Percentiles rank a stretch among this genome's conserved stretches.
These are phyloP conservation scores for Aspergillus hancockii DNA, from an alignment of 495 filamentous ascomycete species.

Conservation along the genomic window DNA sequence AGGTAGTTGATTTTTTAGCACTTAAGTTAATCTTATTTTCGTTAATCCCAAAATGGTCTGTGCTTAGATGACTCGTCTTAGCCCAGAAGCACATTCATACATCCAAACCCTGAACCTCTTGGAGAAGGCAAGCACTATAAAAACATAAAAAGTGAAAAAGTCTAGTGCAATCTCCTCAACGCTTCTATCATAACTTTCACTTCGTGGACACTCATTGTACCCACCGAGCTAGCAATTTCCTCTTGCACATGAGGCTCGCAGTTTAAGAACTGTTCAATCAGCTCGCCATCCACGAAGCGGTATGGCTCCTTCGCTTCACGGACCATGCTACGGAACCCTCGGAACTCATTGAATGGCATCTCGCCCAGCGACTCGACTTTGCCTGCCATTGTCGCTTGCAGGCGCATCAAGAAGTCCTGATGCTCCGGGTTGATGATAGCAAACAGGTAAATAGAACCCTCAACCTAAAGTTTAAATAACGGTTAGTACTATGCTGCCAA, in stretches of 20 bases:
- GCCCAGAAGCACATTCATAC: background rate
- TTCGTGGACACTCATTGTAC: slow-evolving; percentile 61
- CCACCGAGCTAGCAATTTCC: slow-evolving; percentile 60
- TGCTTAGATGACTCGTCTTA: background rate
- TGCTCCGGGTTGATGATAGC: slow-evolving; percentile 67
- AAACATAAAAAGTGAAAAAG: background rate
- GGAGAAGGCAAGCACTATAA: background rate
- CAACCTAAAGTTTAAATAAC: slow-evolving; percentile 55
- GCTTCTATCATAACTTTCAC: slow-evolving; percentile 74
- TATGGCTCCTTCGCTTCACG: slow-evolving; percentile 74
- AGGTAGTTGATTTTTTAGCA: background rate
- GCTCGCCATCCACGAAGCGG: slow-evolving; percentile 89
- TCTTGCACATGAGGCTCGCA: slow-evolving; percentile 62
- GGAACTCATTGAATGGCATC: slow-evolving; percentile 73
- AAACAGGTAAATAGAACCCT: slow-evolving; percentile 90
- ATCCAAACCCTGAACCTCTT: background rate
- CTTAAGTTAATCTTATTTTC: background rate
- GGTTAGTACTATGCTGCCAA: background rate
- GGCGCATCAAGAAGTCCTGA: slow-evolving; percentile 77
- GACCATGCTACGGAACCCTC: slow-evolving; percentile 72
- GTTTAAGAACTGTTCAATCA: slow-evolving; percentile 84
- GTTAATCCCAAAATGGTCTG: background rate
- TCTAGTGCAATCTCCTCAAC: slow-evolving; percentile 63
- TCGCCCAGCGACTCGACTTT: slow-evolving; percentile 65
- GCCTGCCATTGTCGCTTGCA: slow-evolving; percentile 72